Conservation (phyloP, 495 filamentous ascomycete genomes). For the Xylaria nigripes region DNA sequence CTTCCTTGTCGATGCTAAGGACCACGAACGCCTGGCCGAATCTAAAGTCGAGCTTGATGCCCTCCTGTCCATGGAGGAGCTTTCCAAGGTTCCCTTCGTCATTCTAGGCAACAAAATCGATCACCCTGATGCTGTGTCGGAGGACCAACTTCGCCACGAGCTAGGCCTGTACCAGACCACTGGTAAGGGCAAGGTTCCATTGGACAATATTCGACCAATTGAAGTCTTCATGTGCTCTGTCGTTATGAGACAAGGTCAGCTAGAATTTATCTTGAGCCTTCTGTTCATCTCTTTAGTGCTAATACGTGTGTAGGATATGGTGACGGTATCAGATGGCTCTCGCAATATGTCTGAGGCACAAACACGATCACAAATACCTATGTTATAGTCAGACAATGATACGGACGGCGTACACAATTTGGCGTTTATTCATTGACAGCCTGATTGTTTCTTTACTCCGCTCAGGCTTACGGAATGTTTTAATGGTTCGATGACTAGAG, state of each 20-base stretch:
- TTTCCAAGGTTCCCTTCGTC: slow-evolving; percentile 87
- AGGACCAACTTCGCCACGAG: slow-evolving; percentile 87
- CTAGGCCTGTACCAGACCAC: slow-evolving; percentile 93
- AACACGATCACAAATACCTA: background rate
- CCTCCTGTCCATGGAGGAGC: slow-evolving; percentile 86
- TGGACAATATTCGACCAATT: slow-evolving; percentile 90
- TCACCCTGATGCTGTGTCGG: slow-evolving; percentile 86
- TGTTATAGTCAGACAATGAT: slow-evolving; percentile 1
- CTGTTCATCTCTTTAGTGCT: background rate
- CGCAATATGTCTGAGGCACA: slow-evolving; percentile 58
- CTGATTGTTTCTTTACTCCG: slow-evolving; percentile 21
- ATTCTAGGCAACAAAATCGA: slow-evolving; percentile 99
- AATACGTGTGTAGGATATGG: slow-evolving; percentile 49
- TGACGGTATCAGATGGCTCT: slow-evolving; percentile 72
- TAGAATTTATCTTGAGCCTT: background rate
- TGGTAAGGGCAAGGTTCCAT: slow-evolving; percentile 92
- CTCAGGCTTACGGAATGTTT: slow-evolving; percentile 27
- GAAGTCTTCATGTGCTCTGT: slow-evolving; percentile 99
- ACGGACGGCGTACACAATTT: slow-evolving; percentile 10
- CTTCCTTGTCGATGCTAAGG: slow-evolving; percentile 95
- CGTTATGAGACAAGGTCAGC: slow-evolving; percentile 88
- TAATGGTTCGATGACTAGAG: slow-evolving; percentile 30
- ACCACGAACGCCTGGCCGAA: slow-evolving; percentile 86
- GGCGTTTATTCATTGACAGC: slow-evolving; percentile 20
- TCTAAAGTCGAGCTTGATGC: slow-evolving; percentile 95